Evolutionary conservation across 768 basidiomycete species (phyloP).

Genomic region (Boletus rufocinnamomeus): DNA sequence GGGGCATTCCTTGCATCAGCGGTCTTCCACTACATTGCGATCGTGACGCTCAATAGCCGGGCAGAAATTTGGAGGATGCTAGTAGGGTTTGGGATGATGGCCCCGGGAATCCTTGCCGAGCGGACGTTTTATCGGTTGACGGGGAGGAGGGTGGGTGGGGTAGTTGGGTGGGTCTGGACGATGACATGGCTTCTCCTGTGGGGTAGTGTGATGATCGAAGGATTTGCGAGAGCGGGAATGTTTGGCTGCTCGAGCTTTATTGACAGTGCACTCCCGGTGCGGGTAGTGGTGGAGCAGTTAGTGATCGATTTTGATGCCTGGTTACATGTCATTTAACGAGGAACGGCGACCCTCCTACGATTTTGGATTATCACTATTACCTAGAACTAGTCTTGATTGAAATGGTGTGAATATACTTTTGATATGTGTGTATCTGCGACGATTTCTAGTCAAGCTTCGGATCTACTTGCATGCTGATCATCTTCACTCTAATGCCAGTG

Average conservation of each 20-base stretch:
- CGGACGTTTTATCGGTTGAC: conserved; percentile 22
- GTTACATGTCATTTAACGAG: conserved; percentile 9
- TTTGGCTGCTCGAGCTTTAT: conserved; percentile 10
- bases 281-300: conserved; percentile 10
- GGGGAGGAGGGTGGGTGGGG: conserved; percentile 36
- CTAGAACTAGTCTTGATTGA: neutral
- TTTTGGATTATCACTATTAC: neutral
- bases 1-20: conserved; percentile 61
- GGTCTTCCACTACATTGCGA: conserved; percentile 51
- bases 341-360: neutral
- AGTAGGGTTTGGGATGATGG: conserved; percentile 58
- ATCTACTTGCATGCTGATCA: no score
- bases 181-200: conserved; percentile 30
- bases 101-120: conserved; percentile 52
- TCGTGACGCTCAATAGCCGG: conserved; percentile 52
- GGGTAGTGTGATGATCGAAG: conserved; percentile 29
- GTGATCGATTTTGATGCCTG: conserved; percentile 17
- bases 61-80: conserved; percentile 44
- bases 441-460: no score
- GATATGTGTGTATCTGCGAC: no score
- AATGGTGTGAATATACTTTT: neutral
- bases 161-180: conserved; percentile 42
- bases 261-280: conserved; percentile 9
- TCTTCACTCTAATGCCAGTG: no score
- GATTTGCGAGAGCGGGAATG: conserved; percentile 15